Conservation (phyloP, 2,329 filamentous ascomycete genomes). For the Hypoxylon sp. region DNA sequence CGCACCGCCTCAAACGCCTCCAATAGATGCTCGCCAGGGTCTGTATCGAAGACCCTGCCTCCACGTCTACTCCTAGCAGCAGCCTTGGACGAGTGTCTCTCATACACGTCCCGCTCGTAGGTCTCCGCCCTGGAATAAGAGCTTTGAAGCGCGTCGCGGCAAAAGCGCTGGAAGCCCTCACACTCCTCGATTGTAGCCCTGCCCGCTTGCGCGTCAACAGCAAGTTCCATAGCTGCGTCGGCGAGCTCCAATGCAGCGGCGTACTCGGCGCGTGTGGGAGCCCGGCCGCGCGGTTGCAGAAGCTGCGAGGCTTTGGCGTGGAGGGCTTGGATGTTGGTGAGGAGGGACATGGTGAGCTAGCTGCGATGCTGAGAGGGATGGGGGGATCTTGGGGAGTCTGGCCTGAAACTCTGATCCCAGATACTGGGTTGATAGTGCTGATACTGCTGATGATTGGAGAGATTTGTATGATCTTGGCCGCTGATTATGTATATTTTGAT, state of each 20-base stretch:
- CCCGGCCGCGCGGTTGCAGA: neutral
- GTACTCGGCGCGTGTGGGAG: slow-evolving; percentile 19
- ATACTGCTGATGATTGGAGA: neutral
- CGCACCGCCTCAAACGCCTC: slow-evolving; percentile 28
- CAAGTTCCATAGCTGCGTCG: slow-evolving; percentile 25
- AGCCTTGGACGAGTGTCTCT: slow-evolving; percentile 4
- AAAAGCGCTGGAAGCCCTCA: slow-evolving; percentile 9
- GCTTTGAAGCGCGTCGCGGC: slow-evolving; percentile 9
- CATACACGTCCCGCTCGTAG: slow-evolving; percentile 27
- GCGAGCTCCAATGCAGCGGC: slow-evolving; percentile 15
- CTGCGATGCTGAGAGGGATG: neutral
- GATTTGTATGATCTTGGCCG: neutral
- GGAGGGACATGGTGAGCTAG: slow-evolving; percentile 15
- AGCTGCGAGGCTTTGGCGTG: slow-evolving; percentile 8
- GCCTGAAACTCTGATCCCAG: slow-evolving; percentile 1
- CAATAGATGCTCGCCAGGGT: slow-evolving; percentile 26
- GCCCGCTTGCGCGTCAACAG: neutral
- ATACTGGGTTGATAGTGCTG: slow-evolving; percentile 1
- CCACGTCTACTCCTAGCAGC: neutral
- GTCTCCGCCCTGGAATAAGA: slow-evolving; percentile 6
- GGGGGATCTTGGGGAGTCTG: neutral
- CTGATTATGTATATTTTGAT: neutral
- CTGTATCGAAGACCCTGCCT: slow-evolving; percentile 10
- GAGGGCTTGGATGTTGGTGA: slow-evolving; percentile 15
- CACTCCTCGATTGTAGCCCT: neutral